These are phyloP conservation scores for Fusarium burgessii DNA, from an alignment of 2,329 filamentous ascomycete species.

Conservation along the genomic window DNA sequence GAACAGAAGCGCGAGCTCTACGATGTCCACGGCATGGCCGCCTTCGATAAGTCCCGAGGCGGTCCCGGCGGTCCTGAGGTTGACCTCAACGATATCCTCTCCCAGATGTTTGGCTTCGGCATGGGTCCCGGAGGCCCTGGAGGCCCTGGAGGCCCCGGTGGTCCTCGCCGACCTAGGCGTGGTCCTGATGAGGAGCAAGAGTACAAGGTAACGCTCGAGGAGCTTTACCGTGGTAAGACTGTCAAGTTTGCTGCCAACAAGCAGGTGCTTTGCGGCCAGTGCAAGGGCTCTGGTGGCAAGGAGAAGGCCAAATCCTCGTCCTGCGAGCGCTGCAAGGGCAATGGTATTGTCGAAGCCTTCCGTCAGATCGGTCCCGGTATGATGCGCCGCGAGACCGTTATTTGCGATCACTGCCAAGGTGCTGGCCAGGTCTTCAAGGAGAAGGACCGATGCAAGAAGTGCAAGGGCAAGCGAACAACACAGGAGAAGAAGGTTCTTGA, in stretches of 20 bases:
- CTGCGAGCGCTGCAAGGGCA: slow-evolving; percentile 87
- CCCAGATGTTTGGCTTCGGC: slow-evolving; percentile 89
- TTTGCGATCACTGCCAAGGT: slow-evolving; percentile 86
- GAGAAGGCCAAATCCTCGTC: slow-evolving; percentile 87
- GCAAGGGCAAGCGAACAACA: slow-evolving; percentile 89
- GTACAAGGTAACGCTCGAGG: slow-evolving; percentile 91
- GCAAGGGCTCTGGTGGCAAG: slow-evolving; percentile 91
- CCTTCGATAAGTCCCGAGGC: slow-evolving; percentile 83
- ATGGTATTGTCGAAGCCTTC: slow-evolving; percentile 80
- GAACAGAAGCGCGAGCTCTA: slow-evolving; percentile 93
- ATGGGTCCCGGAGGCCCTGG: slow-evolving; percentile 65
- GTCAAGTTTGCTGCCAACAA: slow-evolving; percentile 97
- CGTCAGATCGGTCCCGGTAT: slow-evolving; percentile 88
- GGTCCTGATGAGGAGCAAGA: slow-evolving; percentile 89
- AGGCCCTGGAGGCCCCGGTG: slow-evolving; percentile 62
- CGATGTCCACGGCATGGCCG: slow-evolving; percentile 94
- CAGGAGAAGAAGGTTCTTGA: slow-evolving; percentile 95
- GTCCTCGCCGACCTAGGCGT: slow-evolving; percentile 72
- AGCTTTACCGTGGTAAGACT: slow-evolving; percentile 98
- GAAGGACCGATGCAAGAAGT: slow-evolving; percentile 99
- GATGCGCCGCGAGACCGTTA: slow-evolving; percentile 81
- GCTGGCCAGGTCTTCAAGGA: slow-evolving; percentile 90
- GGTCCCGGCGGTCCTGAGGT: slow-evolving; percentile 76
- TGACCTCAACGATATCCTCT: slow-evolving; percentile 92
- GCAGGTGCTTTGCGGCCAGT: slow-evolving; percentile 87